Evolutionary conservation across 768 basidiomycete species (phyloP).

Genomic region (Omphalotus guepiniiformis): DNA sequence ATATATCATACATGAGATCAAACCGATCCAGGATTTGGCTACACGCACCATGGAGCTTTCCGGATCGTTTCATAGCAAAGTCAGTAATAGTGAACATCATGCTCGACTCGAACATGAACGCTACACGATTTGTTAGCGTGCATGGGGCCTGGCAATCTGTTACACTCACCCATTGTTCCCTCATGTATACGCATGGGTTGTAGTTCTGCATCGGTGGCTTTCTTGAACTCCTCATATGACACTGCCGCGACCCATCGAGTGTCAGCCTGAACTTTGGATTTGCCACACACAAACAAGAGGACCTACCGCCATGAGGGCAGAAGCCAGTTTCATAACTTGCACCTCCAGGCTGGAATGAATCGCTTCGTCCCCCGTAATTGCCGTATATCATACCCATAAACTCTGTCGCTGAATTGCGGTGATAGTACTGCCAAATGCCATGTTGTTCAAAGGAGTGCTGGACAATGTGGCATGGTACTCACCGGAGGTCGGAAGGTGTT

Average conservation of each 20-base stretch:
- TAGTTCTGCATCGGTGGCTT: conserved; percentile 49
- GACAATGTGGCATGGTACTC: conserved; percentile 13
- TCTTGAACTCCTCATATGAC: conserved; percentile 57
- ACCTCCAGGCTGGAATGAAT: conserved; percentile 58
- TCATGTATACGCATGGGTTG: conserved; percentile 47
- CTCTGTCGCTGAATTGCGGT: conserved; percentile 58
- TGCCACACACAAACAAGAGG: not conserved
- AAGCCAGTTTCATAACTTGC: conserved; percentile 62
- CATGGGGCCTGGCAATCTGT: not conserved
- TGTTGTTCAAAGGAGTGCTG: not conserved
- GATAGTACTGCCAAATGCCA: conserved; percentile 46
- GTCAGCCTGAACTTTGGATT: too few relatives aligned
- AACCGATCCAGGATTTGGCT: not conserved
- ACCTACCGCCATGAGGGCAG: conserved; percentile 58
- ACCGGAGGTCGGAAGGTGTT: conserved; percentile 60
- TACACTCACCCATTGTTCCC: conserved; percentile 44
- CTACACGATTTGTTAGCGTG: conserved; percentile 20
- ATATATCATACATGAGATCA: not conserved
- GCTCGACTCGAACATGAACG: conserved; percentile 63
- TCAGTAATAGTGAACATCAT: conserved; percentile 63
- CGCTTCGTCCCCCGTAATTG: conserved; percentile 59
- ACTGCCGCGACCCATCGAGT: conserved; percentile 32
- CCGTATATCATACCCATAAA: conserved; percentile 65
- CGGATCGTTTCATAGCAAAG: conserved; percentile 55
- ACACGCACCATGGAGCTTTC: conserved; percentile 51